Conservation (phyloP, 441 rosid species). For the Erodium texanum region DNA sequence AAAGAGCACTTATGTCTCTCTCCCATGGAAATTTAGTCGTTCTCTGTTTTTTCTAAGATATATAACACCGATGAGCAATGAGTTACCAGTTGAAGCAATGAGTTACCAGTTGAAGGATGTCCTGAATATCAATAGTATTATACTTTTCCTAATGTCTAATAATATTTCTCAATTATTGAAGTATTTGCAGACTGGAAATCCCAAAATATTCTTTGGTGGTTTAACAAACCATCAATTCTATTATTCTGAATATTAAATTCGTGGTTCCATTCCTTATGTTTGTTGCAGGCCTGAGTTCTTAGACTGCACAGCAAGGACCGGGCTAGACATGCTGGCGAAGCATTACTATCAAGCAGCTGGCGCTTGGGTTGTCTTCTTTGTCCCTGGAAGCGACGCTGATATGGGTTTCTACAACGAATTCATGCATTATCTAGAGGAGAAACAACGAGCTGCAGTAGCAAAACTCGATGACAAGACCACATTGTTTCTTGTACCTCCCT, state of each 20-base stretch:
- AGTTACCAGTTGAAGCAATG: not conserved
- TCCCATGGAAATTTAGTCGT: not conserved
- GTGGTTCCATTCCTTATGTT: not conserved
- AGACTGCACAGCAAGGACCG: constrained; percentile 95
- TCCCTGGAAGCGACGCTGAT: constrained; percentile 84
- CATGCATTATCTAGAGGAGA: constrained; percentile 89
- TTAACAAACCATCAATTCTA: no score
- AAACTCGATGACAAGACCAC: constrained; percentile 86
- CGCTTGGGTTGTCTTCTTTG: constrained; percentile 92
- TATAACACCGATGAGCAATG: not conserved
- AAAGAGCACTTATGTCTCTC: not conserved
- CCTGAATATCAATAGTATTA: not conserved
- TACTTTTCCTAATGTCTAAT: not conserved
- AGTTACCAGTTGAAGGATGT: not conserved
- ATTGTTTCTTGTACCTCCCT: constrained; percentile 92
- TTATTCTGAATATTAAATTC: no score
- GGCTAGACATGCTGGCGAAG: constrained; percentile 90
- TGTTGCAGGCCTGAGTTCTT: constrained; percentile 75
- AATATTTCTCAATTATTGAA: not conserved
- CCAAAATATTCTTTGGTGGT: no score
- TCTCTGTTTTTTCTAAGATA: not conserved
- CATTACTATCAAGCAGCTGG: constrained; percentile 88
- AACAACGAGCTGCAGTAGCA: constrained; percentile 95
- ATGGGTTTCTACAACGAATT: constrained; percentile 77
- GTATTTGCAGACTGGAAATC: not conserved